Evolutionary conservation across 108 stramenopile genomes (phyloP), one percentile per base, ranked within the genome.

Genomic region (Halocafeteria seosinensis): DNA sequence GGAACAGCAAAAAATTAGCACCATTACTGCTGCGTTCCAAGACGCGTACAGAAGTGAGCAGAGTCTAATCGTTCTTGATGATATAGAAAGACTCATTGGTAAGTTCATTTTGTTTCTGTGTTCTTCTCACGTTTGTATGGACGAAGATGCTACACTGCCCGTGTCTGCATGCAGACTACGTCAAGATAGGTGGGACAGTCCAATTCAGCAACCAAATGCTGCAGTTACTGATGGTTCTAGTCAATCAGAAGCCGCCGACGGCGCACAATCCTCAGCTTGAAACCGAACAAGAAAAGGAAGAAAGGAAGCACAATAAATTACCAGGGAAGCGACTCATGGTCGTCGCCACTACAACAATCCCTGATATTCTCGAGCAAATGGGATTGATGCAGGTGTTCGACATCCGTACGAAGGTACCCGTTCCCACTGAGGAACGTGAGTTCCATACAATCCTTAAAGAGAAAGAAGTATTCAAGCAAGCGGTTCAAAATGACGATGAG

Each of bases 41-140:
- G 94, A 98, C 81, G 90, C 94, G 26, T 95, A 94, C 84, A 91
- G 90, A 72, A 87, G 86, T 30, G 91, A 92, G 2, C 73, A 94
- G 53, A 92, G 90, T 5, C 73, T 99, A 27, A 92, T 99, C 62
- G 77, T 95, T 42, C 79, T 99, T 55, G 97, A 99, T 70, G 93
- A 99, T 74, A 80, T 99, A 68, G 97, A 99, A 72, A 83, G 97
- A 26, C 71, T 99, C 51, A 94, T 99, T 70, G 97, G n/a, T n/a
- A n/a, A n/a, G n/a, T n/a, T n/a, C n/a, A n/a, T n/a, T n/a, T n/a
- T n/a, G n/a, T n/a, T n/a, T n/a, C n/a, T n/a, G n/a, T n/a, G n/a
- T n/a, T n/a, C n/a, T n/a, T n/a, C n/a, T n/a, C n/a, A n/a, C n/a
- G n/a, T n/a, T n/a, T n/a, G n/a, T n/a, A n/a, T n/a, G n/a, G n/a